A percentile compares a stretch with the other conserved stretches of the same genome.
Evolutionary conservation across 148 eudicot genomes (phyloP).

Genomic region (Rhododendron griersonianum): DNA sequence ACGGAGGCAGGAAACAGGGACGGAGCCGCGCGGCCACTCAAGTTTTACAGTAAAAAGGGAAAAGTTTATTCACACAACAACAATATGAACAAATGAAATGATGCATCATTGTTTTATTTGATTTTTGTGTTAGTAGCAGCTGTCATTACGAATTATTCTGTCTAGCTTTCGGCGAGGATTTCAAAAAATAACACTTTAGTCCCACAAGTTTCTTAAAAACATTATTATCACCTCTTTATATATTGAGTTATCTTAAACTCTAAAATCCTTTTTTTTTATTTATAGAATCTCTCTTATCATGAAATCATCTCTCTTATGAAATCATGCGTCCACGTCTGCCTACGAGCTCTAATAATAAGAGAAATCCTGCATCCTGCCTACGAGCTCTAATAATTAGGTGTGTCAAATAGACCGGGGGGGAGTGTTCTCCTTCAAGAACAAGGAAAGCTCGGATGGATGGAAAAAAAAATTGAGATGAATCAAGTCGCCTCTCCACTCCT

Average conservation of each 20-base stretch:
- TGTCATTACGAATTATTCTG: background rate
- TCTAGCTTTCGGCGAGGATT: background rate
- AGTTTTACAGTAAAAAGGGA: background rate
- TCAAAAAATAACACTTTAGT: background rate
- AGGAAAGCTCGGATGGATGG: background rate
- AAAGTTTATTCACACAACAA: too few species aligned
- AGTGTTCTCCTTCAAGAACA: background rate
- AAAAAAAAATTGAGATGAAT: background rate
- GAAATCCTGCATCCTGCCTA: background rate
- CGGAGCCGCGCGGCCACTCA: background rate
- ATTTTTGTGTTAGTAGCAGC: background rate
- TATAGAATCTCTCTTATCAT: background rate
- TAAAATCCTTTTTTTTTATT: background rate
- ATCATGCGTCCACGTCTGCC: background rate
- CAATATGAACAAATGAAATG: background rate
- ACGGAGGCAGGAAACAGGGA: too few species aligned
- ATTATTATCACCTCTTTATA: background rate
- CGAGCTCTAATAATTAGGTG: too few species aligned
- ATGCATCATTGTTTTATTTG: background rate
- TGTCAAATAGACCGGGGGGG: background rate
- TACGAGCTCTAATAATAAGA: background rate
- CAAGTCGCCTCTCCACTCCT: background rate
- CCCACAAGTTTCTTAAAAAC: background rate
- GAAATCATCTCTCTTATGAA: background rate
- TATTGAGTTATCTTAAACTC: background rate